Conservation (phyloP, 2,329 filamentous ascomycete species). For the Phoma herbarum region DNA sequence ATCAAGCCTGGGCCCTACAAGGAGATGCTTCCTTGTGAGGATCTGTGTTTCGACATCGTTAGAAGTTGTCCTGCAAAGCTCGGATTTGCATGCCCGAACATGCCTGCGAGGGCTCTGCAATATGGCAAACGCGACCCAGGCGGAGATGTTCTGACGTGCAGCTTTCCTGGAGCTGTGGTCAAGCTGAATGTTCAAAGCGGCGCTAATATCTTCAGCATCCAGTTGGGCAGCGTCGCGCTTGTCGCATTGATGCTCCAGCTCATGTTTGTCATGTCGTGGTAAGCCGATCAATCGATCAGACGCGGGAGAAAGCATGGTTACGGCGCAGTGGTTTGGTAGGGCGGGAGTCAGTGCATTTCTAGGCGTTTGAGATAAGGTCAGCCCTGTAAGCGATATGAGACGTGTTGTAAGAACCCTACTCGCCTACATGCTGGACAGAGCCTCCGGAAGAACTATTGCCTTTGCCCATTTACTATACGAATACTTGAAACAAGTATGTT, state of each 20-base stretch:
- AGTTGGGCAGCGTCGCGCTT: constrained; percentile 15
- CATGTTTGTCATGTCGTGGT: constrained; percentile 18
- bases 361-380: constrained; percentile 14
- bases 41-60: constrained; percentile 86
- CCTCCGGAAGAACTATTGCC: constrained; percentile 2
- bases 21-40: constrained; percentile 87
- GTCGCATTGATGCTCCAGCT: constrained; percentile 16
- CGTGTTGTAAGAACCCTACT: constrained; percentile 2
- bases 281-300: constrained; percentile 1
- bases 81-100: constrained; percentile 75
- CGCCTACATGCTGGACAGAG: constrained; percentile 8
- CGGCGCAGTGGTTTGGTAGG: constrained; percentile 5
- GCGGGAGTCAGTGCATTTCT: constrained; percentile 17
- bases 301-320: constrained; percentile 5
- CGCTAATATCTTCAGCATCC: constrained; percentile 7
- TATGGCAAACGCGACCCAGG: constrained; percentile 39
- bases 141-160: constrained; percentile 46
- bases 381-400: constrained; percentile 11
- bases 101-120: constrained; percentile 22
- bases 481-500: constrained; percentile 7
- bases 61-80: constrained; percentile 82
- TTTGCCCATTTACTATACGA: constrained; percentile 14
- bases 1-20: constrained; percentile 90
- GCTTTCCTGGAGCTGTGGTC: constrained; percentile 53
- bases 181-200: constrained; percentile 45